Conservation (phyloP, 805 yeast species). For the Candida cerambycidarum region DNA sequence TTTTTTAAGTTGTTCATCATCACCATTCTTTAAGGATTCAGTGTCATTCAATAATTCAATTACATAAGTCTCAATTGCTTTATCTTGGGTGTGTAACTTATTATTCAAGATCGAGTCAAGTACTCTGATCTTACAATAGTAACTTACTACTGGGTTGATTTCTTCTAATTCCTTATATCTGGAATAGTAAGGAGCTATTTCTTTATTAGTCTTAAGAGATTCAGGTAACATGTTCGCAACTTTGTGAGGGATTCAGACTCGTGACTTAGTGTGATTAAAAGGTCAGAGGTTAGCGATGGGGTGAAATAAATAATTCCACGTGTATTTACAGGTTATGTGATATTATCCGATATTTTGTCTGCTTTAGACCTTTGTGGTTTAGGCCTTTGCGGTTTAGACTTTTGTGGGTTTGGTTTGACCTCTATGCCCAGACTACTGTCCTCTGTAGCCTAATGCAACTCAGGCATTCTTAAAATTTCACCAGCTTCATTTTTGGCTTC, state of each 20-base stretch:
- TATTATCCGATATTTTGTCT: no score
- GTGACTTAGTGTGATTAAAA: no score
- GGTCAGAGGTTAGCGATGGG: no score
- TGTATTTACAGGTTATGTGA: not conserved
- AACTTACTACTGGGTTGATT: slow-evolving; percentile 67
- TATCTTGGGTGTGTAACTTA: slow-evolving; percentile 56
- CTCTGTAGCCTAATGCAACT: slow-evolving; percentile 15
- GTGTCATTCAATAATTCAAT: slow-evolving; percentile 65
- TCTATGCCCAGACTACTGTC: no score
- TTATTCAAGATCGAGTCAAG: slow-evolving; percentile 67
- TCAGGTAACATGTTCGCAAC: slow-evolving; percentile 22
- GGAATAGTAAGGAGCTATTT: slow-evolving; percentile 46
- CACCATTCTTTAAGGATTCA: slow-evolving; percentile 53
- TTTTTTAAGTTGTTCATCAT: slow-evolving; percentile 39
- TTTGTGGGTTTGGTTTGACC: no score
- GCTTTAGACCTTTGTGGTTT: no score
- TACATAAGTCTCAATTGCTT: slow-evolving; percentile 60
- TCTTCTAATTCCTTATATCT: slow-evolving; percentile 57
- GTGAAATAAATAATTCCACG: not conserved
- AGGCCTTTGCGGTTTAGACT: no score
- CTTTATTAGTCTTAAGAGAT: slow-evolving; percentile 26
- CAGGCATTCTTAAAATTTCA: slow-evolving; percentile 86
- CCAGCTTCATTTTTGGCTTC: slow-evolving; percentile 70
- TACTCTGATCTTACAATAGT: slow-evolving; percentile 67
- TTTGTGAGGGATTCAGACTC: not conserved